Percentiles rank a stretch among this genome's conserved stretches.
Conservation (phyloP, 108 stramenopile genomes). For the Cyclostephanos tholiformis region DNA sequence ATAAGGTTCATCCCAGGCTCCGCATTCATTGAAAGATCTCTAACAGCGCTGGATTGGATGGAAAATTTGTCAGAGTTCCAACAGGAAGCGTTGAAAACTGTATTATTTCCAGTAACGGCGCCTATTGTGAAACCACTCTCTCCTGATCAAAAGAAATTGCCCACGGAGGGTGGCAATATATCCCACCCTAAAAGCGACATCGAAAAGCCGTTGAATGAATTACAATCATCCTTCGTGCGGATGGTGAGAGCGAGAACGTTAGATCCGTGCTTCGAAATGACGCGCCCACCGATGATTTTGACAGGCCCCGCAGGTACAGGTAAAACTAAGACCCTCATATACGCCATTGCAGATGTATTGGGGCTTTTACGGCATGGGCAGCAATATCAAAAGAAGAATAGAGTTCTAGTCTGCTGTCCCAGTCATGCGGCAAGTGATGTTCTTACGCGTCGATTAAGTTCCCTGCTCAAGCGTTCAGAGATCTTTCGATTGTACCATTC, state of each 20-base stretch:
- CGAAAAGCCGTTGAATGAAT: constrained; percentile 42
- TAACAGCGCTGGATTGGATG: constrained; percentile 66
- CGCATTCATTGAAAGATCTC: constrained; percentile 24
- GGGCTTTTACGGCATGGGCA: constrained; percentile 18
- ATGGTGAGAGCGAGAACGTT: constrained; percentile 60
- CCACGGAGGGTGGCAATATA: background rate
- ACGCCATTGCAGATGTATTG: constrained; percentile 50
- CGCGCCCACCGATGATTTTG: constrained; percentile 67
- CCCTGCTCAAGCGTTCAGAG: constrained; percentile 27
- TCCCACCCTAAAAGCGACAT: background rate
- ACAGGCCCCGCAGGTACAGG: constrained; percentile 76
- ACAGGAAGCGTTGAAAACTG: constrained; percentile 23
- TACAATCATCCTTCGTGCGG: constrained; percentile 57
- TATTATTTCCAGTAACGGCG: constrained; percentile 53
- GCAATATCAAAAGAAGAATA: constrained; percentile 28
- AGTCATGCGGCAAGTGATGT: constrained; percentile 78
- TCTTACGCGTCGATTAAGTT: constrained; percentile 56
- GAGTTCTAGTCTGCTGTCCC: constrained; percentile 72
- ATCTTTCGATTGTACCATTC: constrained; percentile 64
- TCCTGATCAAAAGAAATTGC: constrained; percentile 12
- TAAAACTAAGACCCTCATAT: constrained; percentile 67
- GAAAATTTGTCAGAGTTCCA: constrained; percentile 18
- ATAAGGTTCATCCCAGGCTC: constrained; percentile 57
- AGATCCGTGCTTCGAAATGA: constrained; percentile 45
- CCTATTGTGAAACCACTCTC: constrained; percentile 41